Base-by-base conservation (phyloP, 805 yeast genomes). In the Metschnikowia noctiluminum region DNA sequence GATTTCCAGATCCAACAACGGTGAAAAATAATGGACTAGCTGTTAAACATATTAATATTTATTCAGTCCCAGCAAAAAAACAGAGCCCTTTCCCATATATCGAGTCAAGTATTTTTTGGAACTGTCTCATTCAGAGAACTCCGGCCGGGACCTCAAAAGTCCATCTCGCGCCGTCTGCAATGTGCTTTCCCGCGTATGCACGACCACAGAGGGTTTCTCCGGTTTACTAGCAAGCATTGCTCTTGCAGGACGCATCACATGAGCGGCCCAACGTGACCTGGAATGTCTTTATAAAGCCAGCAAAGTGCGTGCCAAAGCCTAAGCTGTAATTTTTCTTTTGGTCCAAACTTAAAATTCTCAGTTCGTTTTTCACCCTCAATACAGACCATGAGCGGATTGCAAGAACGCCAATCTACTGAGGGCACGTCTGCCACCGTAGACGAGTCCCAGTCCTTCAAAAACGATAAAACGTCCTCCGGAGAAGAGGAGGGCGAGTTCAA, bases 341-440 rank as follows among this genome's bases (percentile, higher is more conserved):
- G 34, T 31, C 13, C 34, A 31, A 31, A 13, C 13, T 34, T 34
- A 3, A 34, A n/a, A 34, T 11, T 34, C 5, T 34, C 36, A 12
- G 3, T 8, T 13, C n/a, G 8, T 34, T 13, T 14, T 6, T 10
- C 13, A 28, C 14, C 9, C 15, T 4, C 1, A 7, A 12, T 28
- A 39, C 12, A 12, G 28, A 21, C 14, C 5, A 46, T 46, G 50
- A 46, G 50, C 38, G 45, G 43, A 28, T 35, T 38, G 16, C 46
- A 46, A 38, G 45, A 46, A 41, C 42, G 37, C 34, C 50, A 38
- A 11, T 30, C 32, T 30, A 38, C 38, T 14, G 13, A 32, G 35
- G 48, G 38, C 35, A 32, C 49, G 27, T 46, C 54, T 2, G 49
- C 39, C 11, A 42, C 56, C n/a, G 35, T 38, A 7, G 50, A 50